phyloP scores from a whole-genome alignment of 306 rosid genomes.

The Comarum palustre region DNA sequence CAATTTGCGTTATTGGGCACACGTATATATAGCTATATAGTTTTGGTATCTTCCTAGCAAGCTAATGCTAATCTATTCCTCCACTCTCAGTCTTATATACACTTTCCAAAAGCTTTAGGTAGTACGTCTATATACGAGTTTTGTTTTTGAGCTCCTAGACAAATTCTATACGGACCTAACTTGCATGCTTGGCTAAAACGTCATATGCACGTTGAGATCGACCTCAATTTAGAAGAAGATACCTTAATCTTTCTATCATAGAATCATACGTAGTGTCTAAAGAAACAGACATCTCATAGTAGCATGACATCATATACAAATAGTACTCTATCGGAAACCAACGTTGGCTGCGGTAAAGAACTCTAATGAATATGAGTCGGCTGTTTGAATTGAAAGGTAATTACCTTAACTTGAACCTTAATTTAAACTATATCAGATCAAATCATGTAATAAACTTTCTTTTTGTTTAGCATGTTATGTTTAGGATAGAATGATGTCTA shows the following conservation, averaged over 20 bases:
- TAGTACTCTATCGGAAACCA: neutral
- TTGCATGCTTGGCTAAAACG: neutral
- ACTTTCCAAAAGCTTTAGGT: slow-evolving; percentile 2
- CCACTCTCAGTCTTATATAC: neutral
- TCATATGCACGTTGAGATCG: neutral
- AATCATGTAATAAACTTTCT: too few relatives aligned
- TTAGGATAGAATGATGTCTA: too few relatives aligned
- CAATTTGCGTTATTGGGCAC: neutral
- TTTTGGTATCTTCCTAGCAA: slow-evolving; percentile 8
- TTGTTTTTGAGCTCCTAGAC: slow-evolving; percentile 7
- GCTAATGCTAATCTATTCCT: neutral
- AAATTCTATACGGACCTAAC: neutral
- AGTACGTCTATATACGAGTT: neutral
- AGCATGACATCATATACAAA: neutral
- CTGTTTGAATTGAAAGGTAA: too few relatives aligned
- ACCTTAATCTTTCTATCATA: neutral
- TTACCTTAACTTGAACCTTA: too few relatives aligned
- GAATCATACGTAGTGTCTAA: neutral
- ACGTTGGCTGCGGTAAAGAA: neutral
- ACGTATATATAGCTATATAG: neutral
- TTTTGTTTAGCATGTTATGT: too few relatives aligned
- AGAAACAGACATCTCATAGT: neutral
- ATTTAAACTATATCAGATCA: too few relatives aligned
- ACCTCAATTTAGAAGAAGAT: neutral
- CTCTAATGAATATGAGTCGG: neutral